Evolutionary conservation across 768 basidiomycete genomes (phyloP), one percentile per base, ranked within the genome.

Genomic region (Agrocybe pediades): DNA sequence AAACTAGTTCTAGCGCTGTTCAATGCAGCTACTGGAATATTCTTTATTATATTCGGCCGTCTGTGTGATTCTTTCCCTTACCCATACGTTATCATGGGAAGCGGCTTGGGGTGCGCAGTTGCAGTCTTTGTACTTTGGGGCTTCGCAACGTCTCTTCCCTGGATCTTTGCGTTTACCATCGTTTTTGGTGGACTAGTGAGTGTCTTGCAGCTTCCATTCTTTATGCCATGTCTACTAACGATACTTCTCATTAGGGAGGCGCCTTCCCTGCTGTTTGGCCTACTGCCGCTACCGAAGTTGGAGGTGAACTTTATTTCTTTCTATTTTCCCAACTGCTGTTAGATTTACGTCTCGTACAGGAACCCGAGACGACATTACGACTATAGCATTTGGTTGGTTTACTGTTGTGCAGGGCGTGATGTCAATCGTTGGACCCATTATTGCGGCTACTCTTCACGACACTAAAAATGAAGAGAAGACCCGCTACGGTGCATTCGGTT

Each of bases 181-280:
- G 45, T 56, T 9, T 56, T 56, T 25, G 55, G 55, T 11, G 55
- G 49, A 29, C 47, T 56, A 25, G 55, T 56, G 16, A n/a, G 55
- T 24, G 24, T n/a, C 27, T 3, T 25, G 25, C 6, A 25, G 9
- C 15, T n/a, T 26, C 19, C 7, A 11, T 19, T 15, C 39, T 20
- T 19, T 21, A 16, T 6, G 36, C 26, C n/a, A 17, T 17, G n/a
- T 33, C 29, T 6, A 3, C 15, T 23, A 26, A 46, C 19, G 9
- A 7, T 26, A n/a, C n/a, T 17, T 27, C 23, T 9, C n/a, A 29
- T 13, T 33, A 56, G 55, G 46, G 29, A n/a, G 50, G 55, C 15
- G 55, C 49, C 4, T 56, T 52, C 29, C 46, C 50, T 20, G 50
- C 40, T 19, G 21, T 46, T 8, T 56, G 55, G 55, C 55, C 55